phyloP scores from a whole-genome alignment of 768 basidiomycete species.

The Megacollybia marginata region DNA sequence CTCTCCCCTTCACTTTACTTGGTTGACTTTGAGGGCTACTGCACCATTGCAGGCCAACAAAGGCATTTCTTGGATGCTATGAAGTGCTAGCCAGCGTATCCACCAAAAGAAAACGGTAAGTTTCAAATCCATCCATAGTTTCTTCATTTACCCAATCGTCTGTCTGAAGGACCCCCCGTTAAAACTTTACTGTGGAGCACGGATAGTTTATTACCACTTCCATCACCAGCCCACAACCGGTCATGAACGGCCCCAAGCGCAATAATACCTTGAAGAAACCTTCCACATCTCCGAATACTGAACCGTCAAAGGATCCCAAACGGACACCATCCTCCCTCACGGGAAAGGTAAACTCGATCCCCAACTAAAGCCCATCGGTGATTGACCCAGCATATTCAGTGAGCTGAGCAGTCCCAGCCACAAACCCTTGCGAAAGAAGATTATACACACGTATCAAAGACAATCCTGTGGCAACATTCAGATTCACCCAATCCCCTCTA shows the following conservation, averaged over 20 bases:
- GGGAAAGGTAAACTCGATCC: constrained; percentile 74
- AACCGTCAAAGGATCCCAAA: constrained; percentile 73
- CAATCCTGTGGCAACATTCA: constrained; percentile 31
- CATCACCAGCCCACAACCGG: constrained; percentile 79
- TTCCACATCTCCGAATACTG: constrained; percentile 70
- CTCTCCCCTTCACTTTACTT: no score
- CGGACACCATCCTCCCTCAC: constrained; percentile 81
- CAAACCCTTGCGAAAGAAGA: constrained; percentile 49
- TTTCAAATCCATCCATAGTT: no score
- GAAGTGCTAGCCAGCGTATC: no score
- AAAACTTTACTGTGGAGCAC: no score
- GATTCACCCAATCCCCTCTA: constrained; percentile 41
- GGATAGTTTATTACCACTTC: no score
- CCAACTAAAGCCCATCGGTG: constrained; percentile 71
- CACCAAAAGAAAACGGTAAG: no score
- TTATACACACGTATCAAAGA: constrained; percentile 84
- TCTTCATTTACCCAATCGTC: no score
- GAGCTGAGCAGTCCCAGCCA: constrained; percentile 49
- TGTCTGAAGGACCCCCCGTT: no score
- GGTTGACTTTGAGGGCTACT: no score
- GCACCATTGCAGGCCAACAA: no score
- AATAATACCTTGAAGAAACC: constrained; percentile 74
- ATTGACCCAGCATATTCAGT: constrained; percentile 75
- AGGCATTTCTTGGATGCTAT: no score
- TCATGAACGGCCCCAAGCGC: constrained; percentile 80